Conservation (phyloP, 805 yeast genomes). For the Teunomyces panamensis region DNA sequence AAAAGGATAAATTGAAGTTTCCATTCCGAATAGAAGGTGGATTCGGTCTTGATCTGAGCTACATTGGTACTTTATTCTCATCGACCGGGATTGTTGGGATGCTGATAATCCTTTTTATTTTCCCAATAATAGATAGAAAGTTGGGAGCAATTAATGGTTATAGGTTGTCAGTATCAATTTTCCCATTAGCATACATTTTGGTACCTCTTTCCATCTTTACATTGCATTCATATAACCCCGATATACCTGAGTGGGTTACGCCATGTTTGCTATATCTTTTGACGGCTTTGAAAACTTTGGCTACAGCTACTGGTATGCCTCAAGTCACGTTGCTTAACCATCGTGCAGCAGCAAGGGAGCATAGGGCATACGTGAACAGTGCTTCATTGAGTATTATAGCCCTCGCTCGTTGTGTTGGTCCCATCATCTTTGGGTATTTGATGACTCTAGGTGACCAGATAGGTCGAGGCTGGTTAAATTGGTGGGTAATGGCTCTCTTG, state of each 20-base stretch:
- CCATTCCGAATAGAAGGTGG: conserved; percentile 39
- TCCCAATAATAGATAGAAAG: conserved; percentile 32
- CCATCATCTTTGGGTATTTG: conserved; percentile 31
- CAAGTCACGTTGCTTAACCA: conserved; percentile 34
- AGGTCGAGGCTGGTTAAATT: conserved; percentile 26
- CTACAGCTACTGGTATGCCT: conserved; percentile 34
- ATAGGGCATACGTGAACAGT: conserved; percentile 36
- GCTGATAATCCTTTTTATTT: conserved; percentile 25
- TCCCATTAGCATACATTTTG: conserved; percentile 30
- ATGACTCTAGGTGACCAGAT: conserved; percentile 30
- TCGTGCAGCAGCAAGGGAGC: conserved; percentile 32
- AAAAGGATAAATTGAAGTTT: conserved; percentile 23
- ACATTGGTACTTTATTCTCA: conserved; percentile 35
- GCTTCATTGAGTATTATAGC: conserved; percentile 32
- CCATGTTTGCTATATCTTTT: conserved; percentile 24
- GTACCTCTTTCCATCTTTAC: conserved; percentile 34
- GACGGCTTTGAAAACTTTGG: conserved; percentile 32
- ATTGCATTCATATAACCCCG: conserved; percentile 20
- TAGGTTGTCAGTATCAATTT: conserved; percentile 28
- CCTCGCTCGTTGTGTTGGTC: conserved; percentile 31
- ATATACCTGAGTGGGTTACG: conserved; percentile 29
- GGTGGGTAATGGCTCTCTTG: conserved; percentile 33
- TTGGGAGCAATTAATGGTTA: conserved; percentile 31
- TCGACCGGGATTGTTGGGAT: conserved; percentile 37
- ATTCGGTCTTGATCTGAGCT: conserved; percentile 29